Conservation (phyloP, 1,139 yeast genomes). For the Pichia inconspicua region DNA sequence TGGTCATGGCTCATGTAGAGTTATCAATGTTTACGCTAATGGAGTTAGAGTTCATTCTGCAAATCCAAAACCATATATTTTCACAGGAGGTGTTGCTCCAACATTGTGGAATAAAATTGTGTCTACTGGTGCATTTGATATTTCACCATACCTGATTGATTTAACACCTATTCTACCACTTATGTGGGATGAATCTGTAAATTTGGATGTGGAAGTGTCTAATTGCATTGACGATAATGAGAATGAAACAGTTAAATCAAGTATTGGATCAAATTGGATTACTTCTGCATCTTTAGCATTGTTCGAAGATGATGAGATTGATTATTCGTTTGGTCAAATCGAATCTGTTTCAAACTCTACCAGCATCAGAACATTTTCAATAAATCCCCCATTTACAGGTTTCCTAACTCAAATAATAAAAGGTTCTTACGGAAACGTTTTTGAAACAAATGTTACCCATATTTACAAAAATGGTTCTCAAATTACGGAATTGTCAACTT, state of each 20-base stretch:
- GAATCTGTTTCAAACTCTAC: constrained; percentile 26
- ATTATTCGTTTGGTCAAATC: constrained; percentile 35
- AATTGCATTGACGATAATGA: constrained; percentile 47
- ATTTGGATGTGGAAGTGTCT: constrained; percentile 42
- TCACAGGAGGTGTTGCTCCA: constrained; percentile 75
- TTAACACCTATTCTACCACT: constrained; percentile 58
- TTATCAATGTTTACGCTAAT: constrained; percentile 44
- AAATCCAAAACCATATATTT: constrained; percentile 56
- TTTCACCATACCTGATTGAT: constrained; percentile 58
- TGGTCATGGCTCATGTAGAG: constrained; percentile 61
- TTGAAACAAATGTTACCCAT: constrained; percentile 31
- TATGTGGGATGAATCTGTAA: constrained; percentile 39
- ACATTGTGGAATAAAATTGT: constrained; percentile 75
- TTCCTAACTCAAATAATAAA: constrained; percentile 33
- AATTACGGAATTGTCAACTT: constrained; percentile 11
- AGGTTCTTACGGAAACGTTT: constrained; percentile 29
- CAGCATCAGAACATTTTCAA: constrained; percentile 21
- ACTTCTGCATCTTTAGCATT: constrained; percentile 56
- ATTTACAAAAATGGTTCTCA: constrained; percentile 32
- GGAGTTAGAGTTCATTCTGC: constrained; percentile 42
- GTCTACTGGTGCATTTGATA: constrained; percentile 63
- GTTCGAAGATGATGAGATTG: constrained; percentile 46
- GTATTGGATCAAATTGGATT: constrained; percentile 61
- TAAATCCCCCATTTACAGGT: constrained; percentile 32
- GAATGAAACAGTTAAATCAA: constrained; percentile 15